Base-by-base conservation (phyloP, 2,329 filamentous ascomycete species). In the Fusarium avenaceum region DNA sequence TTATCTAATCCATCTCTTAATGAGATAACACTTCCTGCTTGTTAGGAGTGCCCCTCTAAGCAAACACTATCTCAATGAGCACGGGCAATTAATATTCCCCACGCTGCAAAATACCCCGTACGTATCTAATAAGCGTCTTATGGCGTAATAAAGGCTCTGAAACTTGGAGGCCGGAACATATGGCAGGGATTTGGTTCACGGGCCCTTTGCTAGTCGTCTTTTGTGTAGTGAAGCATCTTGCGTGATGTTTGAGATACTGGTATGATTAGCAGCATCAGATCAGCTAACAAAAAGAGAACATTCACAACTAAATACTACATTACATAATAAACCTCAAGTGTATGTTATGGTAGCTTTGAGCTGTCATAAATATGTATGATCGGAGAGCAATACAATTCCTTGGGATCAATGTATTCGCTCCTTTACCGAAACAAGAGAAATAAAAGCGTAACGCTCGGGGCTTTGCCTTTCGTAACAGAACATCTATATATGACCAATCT, bases 111-210 rank as follows among this genome's bases (percentile, higher is more conserved):
- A 19, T 51, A 33, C 44, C 58, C 47, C 40, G 22, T 57, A n/a
- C 40, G n/a, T 52, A 20, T 9, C n/a, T 43, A 5, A 39, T 17
- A 13, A 45, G 40, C 24, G 33, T 33, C 33, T 32, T 15, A 44
- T 52, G 17, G 20, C 26, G 26, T 19, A 32, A 20, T n/a, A 19
- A 32, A 20, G 15, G 47, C 17, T 33, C 30, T 51, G 43, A 62
- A 57, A 40, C 53, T 48, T 47, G 32, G 24, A 40, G 43, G 39
- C 35, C 57, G 58, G 59, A 59, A 63, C 42, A 42, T 28, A n/a
- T 40, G 42, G 19, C 63, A 65, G 40, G 60, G 60, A 24, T 32
- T 9, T 14, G 40, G 15, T 24, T 52, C 55, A 39, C 40, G 13
- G 19, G 53, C 38, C 38, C 15, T 26, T 45, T 33, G 11, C 44